phyloP scores from a whole-genome alignment of 345 rosid species.

The Aquilaria yunnanensis region DNA sequence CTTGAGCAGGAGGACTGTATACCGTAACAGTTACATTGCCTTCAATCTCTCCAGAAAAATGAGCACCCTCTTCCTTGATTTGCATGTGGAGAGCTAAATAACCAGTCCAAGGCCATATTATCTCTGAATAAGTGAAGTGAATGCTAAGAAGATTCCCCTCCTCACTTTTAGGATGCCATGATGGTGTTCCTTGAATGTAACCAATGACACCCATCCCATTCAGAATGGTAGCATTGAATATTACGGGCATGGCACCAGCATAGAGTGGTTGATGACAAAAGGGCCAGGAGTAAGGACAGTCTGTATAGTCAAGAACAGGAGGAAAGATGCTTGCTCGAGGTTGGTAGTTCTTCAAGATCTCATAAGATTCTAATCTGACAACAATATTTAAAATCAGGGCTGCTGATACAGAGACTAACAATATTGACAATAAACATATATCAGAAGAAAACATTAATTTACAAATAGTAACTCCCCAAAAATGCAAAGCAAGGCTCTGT shows the following conservation, averaged over 20 bases:
- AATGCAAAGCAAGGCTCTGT: background rate
- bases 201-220: slow-evolving; percentile 99
- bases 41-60: slow-evolving; percentile 73
- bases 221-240: slow-evolving; percentile 81
- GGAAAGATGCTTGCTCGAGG: slow-evolving; percentile 98
- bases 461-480: background rate
- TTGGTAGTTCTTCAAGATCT: slow-evolving; percentile 79
- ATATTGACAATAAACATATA: slow-evolving; percentile 8
- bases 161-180: slow-evolving; percentile 84
- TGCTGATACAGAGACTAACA: slow-evolving; percentile 6
- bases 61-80: slow-evolving; percentile 94
- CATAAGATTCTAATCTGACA: slow-evolving; percentile 96
- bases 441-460: slow-evolving; percentile 1
- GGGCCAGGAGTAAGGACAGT: slow-evolving; percentile 99
- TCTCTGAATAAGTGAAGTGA: slow-evolving; percentile 73
- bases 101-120: slow-evolving; percentile 99
- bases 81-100: slow-evolving; percentile 95
- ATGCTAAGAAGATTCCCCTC: slow-evolving; percentile 86
- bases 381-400: slow-evolving; percentile 26
- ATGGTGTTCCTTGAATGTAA: slow-evolving; percentile 70
- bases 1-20: slow-evolving; percentile 73
- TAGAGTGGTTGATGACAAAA: slow-evolving; percentile 95
- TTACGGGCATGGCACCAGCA: slow-evolving; percentile 95
- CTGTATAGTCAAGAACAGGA: slow-evolving; percentile 64
- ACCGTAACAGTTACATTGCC: slow-evolving; percentile 72